Conservation (phyloP, 306 rosid genomes). For the Cucurbita moschata region DNA sequence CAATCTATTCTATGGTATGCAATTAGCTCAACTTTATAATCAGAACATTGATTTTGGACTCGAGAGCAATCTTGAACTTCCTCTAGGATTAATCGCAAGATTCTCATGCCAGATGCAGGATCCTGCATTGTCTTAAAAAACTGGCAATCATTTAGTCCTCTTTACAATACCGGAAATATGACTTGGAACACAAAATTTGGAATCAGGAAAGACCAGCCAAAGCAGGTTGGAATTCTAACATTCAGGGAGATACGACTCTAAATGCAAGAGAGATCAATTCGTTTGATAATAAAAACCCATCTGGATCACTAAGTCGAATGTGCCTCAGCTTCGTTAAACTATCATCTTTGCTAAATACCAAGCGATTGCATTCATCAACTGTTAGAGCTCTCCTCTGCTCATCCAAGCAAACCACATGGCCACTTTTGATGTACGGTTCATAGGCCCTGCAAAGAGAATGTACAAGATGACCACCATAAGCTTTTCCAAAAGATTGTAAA, state of each 20-base stretch:
- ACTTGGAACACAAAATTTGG: neutral
- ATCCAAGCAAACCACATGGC: conserved; percentile 61
- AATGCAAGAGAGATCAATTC: conserved; percentile 81
- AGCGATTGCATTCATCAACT: conserved; percentile 22
- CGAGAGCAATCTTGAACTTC: neutral
- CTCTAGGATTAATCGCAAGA: neutral
- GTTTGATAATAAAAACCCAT: conserved; percentile 82
- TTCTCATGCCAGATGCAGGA: neutral
- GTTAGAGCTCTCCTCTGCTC: conserved; percentile 31
- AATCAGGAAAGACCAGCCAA: neutral
- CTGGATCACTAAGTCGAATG: conserved; percentile 74
- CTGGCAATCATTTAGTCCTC: neutral
- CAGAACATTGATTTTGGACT: neutral
- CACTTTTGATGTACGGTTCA: conserved; percentile 60
- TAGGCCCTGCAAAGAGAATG: conserved; percentile 43
- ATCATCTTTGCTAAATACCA: conserved; percentile 9
- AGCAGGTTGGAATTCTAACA: neutral
- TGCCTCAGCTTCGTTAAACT: conserved; percentile 19
- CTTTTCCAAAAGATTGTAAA: conserved; percentile 37
- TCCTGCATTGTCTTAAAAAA: neutral
- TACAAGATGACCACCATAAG: conserved; percentile 41
- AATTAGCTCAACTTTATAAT: neutral
- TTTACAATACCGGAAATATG: neutral
- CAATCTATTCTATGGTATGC: neutral
- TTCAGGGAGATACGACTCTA: conserved; percentile 46